Evolutionary conservation across 495 filamentous ascomycete genomes (phyloP), one percentile per base, ranked within the genome.

Genomic region (Penicillium paradoxum): DNA sequence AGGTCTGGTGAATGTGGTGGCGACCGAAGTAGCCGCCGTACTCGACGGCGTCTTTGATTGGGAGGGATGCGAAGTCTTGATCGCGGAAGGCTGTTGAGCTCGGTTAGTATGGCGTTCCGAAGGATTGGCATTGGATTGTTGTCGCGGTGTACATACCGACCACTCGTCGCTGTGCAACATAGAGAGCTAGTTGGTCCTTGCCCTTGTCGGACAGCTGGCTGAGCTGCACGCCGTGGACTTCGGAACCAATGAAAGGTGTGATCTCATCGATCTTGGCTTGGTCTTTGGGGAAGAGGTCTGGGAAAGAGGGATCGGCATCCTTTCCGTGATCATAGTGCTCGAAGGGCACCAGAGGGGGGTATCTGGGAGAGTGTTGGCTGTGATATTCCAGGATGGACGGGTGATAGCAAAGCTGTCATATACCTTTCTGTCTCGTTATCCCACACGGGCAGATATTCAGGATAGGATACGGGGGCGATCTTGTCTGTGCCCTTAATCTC

Each of bases 381-480:
- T 32, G 13, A 36, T 36, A 17, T 37, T 21, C 15, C 25, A 7
- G 24, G 15, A 21, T 4, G 11, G 30, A 7, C 7, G 17, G 27
- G 18, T 3, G 4, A 27, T 29, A 25, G 34, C 14, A 25, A 4
- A 14, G 34, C 27, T 18, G 15, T 14, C 1, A 32, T 45, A 41
- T 62, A 74, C 72, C 68, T 67, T 48, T 63, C 64, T 7, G 69
- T 76, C 62, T 76, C 66, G 58, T 76, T 82, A 57, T 88, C 78
- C 86, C 86, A 91, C 2, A 83, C 85, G 8, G 87, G 86, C 10
- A 92, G 78, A 65, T 92, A 92, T 62, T 91, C 75, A 1, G 83
- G 83, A 61, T 87, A 91, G 11, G 72, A 67, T 0, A 78, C 85
- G 69, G 73, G 68, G 18, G 68, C 62, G 49, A 74, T 69, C 56